These are phyloP conservation scores for Saprolegnia parasitica DNA, from an alignment of 352 stramenopile species.

Conservation along the genomic window DNA sequence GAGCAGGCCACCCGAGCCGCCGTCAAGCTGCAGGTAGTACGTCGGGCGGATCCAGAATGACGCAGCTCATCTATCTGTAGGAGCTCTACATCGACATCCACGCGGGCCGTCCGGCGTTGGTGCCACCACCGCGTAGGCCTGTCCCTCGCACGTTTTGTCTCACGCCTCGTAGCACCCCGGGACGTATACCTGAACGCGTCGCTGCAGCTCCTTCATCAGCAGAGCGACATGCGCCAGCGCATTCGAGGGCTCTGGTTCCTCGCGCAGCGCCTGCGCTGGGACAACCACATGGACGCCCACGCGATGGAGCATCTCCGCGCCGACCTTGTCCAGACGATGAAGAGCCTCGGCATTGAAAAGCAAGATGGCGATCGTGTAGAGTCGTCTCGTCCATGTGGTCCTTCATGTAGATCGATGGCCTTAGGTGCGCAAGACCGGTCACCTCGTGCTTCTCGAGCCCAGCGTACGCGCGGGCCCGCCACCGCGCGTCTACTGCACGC, in stretches of 20 bases:
- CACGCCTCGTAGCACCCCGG: neutral
- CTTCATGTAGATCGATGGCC: neutral
- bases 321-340: conserved; percentile 42
- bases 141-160: no score
- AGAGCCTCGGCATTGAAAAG: conserved; percentile 54
- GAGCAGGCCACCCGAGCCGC: neutral
- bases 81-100: neutral
- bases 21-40: neutral
- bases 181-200: conserved; percentile 32
- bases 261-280: conserved; percentile 48
- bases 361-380: conserved; percentile 38
- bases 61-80: neutral
- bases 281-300: conserved; percentile 38
- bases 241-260: conserved; percentile 61
- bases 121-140: neutral
- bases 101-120: neutral
- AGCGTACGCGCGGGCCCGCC: conserved; percentile 23
- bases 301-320: conserved; percentile 37
- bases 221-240: conserved; percentile 51
- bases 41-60: neutral
- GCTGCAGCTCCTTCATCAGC: conserved; percentile 57
- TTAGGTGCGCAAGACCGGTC: conserved; percentile 10
- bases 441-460: conserved; percentile 11
- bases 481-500: conserved; percentile 46
- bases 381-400: neutral